Percentiles rank a stretch among this genome's conserved stretches.
phyloP scores from a whole-genome alignment of 495 filamentous ascomycete genomes.

The Aspergillus panamensis region DNA sequence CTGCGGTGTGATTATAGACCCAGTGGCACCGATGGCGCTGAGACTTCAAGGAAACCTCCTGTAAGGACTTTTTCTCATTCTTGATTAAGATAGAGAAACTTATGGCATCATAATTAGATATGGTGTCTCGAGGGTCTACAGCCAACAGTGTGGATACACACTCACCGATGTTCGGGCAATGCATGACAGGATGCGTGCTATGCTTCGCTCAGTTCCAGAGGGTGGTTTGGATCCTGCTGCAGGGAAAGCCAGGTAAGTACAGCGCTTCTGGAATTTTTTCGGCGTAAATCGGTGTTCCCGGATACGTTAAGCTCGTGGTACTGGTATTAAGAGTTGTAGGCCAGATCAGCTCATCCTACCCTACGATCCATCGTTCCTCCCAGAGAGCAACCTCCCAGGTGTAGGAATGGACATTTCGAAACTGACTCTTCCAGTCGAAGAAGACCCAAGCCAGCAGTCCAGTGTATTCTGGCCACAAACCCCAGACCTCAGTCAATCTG shows the following conservation, averaged over 20 bases:
- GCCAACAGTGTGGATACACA: constrained; percentile 82
- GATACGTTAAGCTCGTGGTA: too few relatives aligned
- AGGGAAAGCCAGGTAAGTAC: constrained; percentile 65
- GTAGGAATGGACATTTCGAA: constrained; percentile 53
- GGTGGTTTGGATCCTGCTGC: constrained; percentile 65
- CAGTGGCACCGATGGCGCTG: constrained; percentile 84
- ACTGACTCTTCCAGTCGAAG: constrained; percentile 16
- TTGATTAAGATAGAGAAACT: too few relatives aligned
- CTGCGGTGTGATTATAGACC: constrained; percentile 79
- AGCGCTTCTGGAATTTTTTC: neutral
- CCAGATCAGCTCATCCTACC: constrained; percentile 72
- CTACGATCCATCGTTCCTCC: constrained; percentile 86
- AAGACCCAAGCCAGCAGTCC: constrained; percentile 20
- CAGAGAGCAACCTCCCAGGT: constrained; percentile 57
- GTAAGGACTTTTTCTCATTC: constrained; percentile 29
- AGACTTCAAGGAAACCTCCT: constrained; percentile 89
- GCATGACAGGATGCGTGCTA: constrained; percentile 64
- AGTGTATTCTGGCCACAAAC: constrained; percentile 27
- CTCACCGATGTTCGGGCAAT: constrained; percentile 74
- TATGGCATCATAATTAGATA: constrained; percentile 45
- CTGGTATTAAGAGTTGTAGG: constrained; percentile 39
- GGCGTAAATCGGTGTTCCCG: too few relatives aligned
- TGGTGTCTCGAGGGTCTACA: constrained; percentile 79
- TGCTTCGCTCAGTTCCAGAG: constrained; percentile 54
- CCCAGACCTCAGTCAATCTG: constrained; percentile 30